Base-by-base conservation (phyloP, 169 alveolate species). In the Plasmodium sp. region DNA sequence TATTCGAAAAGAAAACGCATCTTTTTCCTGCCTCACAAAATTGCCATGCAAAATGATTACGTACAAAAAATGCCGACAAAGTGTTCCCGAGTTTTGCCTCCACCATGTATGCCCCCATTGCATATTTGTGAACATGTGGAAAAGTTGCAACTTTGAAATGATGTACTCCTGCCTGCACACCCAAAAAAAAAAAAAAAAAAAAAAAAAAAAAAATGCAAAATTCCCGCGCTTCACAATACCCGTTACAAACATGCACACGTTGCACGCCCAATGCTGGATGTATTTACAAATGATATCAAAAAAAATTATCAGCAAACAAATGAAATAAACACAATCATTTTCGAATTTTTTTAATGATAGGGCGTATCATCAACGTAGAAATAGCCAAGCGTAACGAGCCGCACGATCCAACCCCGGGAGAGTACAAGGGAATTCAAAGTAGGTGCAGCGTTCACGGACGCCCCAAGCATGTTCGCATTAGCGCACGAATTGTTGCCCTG, bases 371-470 rank as follows among this genome's bases (percentile, higher is more conserved):
- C 43, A 88, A 88, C 94, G 94, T 88, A 56, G 90, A 88, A 73
- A 79, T 88, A 79, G 94, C 94, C 73, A 88, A 80, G 51, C 71
- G 94, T 79, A 80, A 88, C 72, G 94, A 88, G 45, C 94, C 94
- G 16, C 88, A 88, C 71, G 94, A 88, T n/a, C 94, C 94, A 88
- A 88, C 94, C 27, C 94, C 94, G 34, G 94, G 94, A 36, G 90
- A 88, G 48, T 88, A 88, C 58, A 88, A 88, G 34, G 94, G 94
- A 88, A 45, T 80, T 36, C 86, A 88, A 77, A 88, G 94, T 88
- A 88, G 31, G 71, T 7, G 73, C 51, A 72, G 10, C 41, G 16
- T 67, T 22, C 16, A 27, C 5, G 34, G 45, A 27, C 33, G 33
- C 14, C 14, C 14, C 22, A 58, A 16, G 16, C 71, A 56, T 12